Evolutionary conservation across 495 filamentous ascomycete species (phyloP), one percentile per base, ranked within the genome.

Genomic region (Aspergillus baeticus): DNA sequence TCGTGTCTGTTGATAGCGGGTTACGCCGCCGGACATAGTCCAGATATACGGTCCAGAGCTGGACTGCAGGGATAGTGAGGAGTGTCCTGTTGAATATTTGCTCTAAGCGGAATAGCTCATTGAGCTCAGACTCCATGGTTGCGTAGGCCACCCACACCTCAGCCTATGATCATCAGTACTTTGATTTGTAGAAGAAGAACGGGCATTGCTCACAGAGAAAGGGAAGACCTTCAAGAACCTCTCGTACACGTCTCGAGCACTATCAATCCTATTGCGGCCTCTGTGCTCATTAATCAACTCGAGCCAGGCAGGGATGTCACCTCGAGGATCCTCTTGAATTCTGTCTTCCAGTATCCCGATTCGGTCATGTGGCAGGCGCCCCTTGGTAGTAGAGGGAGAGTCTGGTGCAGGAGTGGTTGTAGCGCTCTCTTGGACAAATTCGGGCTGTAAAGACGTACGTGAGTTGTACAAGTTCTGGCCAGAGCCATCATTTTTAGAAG

Each of bases 1-100:
- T 78, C n/a, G 82, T 75, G 65, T 97, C 94, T 56, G 84, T 93
- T 5, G 81, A 84, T 39, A 97, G 74, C 57, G 94, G 89, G 65
- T 98, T 92, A 48, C 86, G 80, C 15, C 94, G 90, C 49, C 95
- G 92, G 57, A 98, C 85, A 68, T 98, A 97, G 69, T 96, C 89
- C 34, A 98, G 79, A 68, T 98, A 98, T n/a, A 87, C 81, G 15
- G 85, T 89, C 93, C 92, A 98, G 7, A 98, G 83, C 47, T 86
- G 81, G 29, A 97, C 84, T 69, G 91, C 87, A 15, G 87, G 88
- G 13, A 90, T 84, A 18, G 78, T 74, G 55, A 88, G 71, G 39
- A 98, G 82, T 39, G 84, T 89, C 51, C 81, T 82, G 54, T 77
- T 81, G 69, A 98, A 95, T 23, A 98, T 88, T 41, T 82, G 78